These are phyloP conservation scores for Trypanosoma conorhini DNA, from an alignment of 208 protist species.

Conservation along the genomic window DNA sequence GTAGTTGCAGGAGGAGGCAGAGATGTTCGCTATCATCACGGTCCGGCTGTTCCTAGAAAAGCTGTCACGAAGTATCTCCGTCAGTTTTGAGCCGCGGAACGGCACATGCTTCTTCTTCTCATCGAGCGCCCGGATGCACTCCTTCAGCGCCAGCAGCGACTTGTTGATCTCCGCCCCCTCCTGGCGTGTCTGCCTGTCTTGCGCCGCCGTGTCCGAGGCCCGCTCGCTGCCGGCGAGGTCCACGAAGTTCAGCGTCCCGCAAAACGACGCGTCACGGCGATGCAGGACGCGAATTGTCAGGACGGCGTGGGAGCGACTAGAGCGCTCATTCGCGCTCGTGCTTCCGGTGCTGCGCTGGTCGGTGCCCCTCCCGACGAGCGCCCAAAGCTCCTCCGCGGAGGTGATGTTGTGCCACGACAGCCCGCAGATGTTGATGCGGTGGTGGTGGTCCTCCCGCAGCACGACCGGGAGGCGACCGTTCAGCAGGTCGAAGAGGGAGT, in stretches of 20 bases:
- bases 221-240: constrained; percentile 98
- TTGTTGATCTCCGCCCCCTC: constrained; percentile 97
- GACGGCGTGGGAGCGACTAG: constrained; percentile 89
- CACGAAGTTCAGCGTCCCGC: constrained; percentile 93
- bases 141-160: constrained; percentile 94
- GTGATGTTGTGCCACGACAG: constrained; percentile 76
- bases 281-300: constrained; percentile 60
- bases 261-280: constrained; percentile 52
- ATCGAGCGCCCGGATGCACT: constrained; percentile 95
- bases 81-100: constrained; percentile 97
- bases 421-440: constrained; percentile 90
- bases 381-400: constrained; percentile 59
- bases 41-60: constrained; percentile 96
- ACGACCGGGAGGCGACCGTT: constrained; percentile 83
- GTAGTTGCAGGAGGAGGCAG: constrained; percentile 74
- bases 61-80: constrained; percentile 94
- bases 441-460: constrained; percentile 91
- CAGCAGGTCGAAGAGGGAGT: constrained; percentile 95
- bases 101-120: constrained; percentile 93
- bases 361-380: constrained; percentile 76
- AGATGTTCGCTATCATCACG: constrained; percentile 96
- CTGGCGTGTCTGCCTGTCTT: constrained; percentile 87
- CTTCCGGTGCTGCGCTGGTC: constrained; percentile 82
- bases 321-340: constrained; percentile 89
- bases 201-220: constrained; percentile 90